Conservation (phyloP, 176 grass and related monocot species). For the Triticum dicoccoides region DNA sequence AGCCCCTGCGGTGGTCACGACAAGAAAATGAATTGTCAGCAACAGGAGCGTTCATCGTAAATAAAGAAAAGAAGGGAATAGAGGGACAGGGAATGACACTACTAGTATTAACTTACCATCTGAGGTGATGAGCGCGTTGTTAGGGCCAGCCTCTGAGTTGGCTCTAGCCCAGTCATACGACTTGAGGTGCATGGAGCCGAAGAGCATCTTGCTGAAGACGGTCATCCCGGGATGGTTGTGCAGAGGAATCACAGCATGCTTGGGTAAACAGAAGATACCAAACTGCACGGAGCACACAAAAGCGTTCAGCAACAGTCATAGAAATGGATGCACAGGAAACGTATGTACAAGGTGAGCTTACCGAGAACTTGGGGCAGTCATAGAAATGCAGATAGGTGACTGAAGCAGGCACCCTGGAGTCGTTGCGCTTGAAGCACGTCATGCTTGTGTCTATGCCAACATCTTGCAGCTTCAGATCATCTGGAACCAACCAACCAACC, state of each 20-base stretch:
- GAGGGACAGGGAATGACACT: not conserved
- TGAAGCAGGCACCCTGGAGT: constrained; percentile 25
- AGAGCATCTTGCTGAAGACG: constrained; percentile 90
- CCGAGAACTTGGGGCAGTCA: constrained; percentile 65
- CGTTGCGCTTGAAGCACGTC: constrained; percentile 38
- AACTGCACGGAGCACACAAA: constrained; percentile 51
- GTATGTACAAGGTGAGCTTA: constrained; percentile 4
- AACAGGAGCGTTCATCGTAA: not conserved
- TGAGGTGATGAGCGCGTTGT: not conserved
- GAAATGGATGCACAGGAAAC: not conserved
- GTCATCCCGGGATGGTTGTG: constrained; percentile 98
- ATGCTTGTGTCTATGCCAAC: constrained; percentile 44
- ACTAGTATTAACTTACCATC: constrained; percentile 8
- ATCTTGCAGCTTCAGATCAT: constrained; percentile 51
- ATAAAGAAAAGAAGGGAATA: not conserved
- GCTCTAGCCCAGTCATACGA: constrained; percentile 78
- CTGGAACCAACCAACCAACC: constrained; percentile 24
- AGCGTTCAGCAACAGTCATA: not conserved
- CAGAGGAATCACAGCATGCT: constrained; percentile 69
- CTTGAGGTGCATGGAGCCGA: constrained; percentile 89
- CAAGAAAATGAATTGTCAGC: not conserved
- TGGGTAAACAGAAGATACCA: constrained; percentile 82
- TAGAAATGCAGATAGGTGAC: constrained; percentile 82
- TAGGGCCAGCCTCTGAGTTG: not conserved
- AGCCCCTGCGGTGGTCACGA: constrained; percentile 22